Conservation (phyloP, 495 filamentous ascomycete species). For the Staphylotrichum longicolle region DNA sequence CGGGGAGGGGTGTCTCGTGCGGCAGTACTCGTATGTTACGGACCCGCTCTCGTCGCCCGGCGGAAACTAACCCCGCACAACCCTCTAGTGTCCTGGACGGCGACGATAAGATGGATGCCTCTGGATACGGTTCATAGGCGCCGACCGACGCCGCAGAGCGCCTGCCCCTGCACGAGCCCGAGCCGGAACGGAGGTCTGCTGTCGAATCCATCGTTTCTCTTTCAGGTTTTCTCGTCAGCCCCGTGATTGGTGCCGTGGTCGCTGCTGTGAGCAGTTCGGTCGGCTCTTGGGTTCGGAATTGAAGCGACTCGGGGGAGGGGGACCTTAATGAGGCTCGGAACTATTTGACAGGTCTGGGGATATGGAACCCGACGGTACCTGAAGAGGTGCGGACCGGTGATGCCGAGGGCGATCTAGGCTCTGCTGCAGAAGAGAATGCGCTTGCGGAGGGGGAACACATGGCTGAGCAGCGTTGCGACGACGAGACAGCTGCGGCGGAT, state of each 20-base stretch:
- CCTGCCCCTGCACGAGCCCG: neutral
- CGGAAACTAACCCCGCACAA: no score
- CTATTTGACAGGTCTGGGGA: neutral
- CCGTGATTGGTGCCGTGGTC: neutral
- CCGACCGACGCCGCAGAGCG: neutral
- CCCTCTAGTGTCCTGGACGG: slow-evolving; percentile 47
- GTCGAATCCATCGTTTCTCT: no score
- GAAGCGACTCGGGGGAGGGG: neutral
- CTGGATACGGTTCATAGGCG: slow-evolving; percentile 37
- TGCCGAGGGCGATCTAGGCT: no score
- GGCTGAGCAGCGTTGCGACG: no score
- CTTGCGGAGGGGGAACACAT: no score
- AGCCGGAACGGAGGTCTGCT: no score
- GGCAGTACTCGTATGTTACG: slow-evolving; percentile 76
- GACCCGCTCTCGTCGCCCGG: neutral
- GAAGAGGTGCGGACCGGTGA: no score
- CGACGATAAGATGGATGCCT: slow-evolving; percentile 51
- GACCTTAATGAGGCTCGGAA: neutral
- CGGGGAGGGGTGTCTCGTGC: slow-evolving; percentile 87
- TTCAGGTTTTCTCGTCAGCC: neutral
- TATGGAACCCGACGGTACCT: neutral
- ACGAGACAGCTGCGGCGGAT: no score
- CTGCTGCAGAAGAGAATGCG: no score
- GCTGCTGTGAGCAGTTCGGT: neutral
- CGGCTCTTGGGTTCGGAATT: neutral